phyloP scores from a whole-genome alignment of 2,329 filamentous ascomycete species.

The Blastomyces percursus region DNA sequence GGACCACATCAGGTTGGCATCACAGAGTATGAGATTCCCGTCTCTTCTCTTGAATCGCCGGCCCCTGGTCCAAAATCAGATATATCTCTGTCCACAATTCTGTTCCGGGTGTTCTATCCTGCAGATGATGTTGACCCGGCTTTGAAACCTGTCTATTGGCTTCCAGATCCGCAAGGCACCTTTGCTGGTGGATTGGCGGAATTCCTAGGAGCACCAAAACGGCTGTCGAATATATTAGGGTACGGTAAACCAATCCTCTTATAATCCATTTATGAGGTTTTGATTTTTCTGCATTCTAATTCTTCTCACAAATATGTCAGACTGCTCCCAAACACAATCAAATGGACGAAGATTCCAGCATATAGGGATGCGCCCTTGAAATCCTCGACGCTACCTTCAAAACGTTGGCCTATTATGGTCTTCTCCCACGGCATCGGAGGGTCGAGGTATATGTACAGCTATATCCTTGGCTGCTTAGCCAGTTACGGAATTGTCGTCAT shows the following conservation, averaged over 20 bases:
- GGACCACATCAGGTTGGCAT: constrained; percentile 71
- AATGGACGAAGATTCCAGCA: constrained; percentile 20
- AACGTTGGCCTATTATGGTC: constrained; percentile 67
- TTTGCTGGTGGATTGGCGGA: constrained; percentile 65
- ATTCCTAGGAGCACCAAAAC: constrained; percentile 57
- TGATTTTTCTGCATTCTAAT: neutral
- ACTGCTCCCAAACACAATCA: constrained; percentile 16
- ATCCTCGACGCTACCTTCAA: constrained; percentile 34
- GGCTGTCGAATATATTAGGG: constrained; percentile 33
- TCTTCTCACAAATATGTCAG: constrained; percentile 3
- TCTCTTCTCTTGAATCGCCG: constrained; percentile 38
- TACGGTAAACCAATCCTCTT: constrained; percentile 16
- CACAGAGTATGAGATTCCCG: constrained; percentile 68
- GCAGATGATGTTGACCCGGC: constrained; percentile 37
- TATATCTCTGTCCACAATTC: constrained; percentile 56
- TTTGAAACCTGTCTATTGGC: constrained; percentile 58
- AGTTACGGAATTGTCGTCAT: constrained; percentile 72
- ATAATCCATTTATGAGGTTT: neutral
- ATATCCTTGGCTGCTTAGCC: constrained; percentile 64
- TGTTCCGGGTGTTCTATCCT: constrained; percentile 76
- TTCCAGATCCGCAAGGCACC: constrained; percentile 63
- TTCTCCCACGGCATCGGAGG: constrained; percentile 82
- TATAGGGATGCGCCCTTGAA: constrained; percentile 45
- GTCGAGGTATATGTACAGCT: constrained; percentile 73
- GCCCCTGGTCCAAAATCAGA: constrained; percentile 45